Percentiles rank a stretch among this genome's conserved stretches.
phyloP scores from a whole-genome alignment of 345 rosid genomes.

The Conringia planisiliqua region DNA sequence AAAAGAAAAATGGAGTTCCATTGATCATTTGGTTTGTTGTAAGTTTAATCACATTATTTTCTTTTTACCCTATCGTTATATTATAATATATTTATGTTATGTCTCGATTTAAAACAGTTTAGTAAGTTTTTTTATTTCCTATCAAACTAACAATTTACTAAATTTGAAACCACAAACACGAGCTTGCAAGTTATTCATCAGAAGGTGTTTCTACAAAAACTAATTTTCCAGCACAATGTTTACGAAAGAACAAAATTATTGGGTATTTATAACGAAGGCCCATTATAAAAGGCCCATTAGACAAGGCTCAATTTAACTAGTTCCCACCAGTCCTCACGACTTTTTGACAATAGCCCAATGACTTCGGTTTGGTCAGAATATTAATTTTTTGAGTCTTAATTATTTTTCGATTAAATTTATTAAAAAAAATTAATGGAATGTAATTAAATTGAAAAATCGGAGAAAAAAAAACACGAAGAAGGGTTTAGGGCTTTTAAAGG shows the following conservation, averaged over 20 bases:
- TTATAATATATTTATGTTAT: neutral
- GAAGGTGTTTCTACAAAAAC: neutral
- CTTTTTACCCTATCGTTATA: neutral
- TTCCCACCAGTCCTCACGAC: neutral
- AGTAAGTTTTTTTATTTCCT: neutral
- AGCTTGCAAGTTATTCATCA: too few species aligned
- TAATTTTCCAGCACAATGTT: neutral
- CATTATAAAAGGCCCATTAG: neutral
- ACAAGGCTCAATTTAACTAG: neutral
- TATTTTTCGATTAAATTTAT: neutral
- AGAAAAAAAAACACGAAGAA: neutral
- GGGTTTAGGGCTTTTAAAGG: constrained; percentile 35
- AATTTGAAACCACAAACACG: too few species aligned
- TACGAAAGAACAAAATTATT: too few species aligned
- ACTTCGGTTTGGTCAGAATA: neutral
- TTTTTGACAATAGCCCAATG: neutral
- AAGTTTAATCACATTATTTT: constrained; percentile 13
- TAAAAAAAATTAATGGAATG: neutral
- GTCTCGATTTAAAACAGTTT: neutral
- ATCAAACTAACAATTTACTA: too few species aligned
- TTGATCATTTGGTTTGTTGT: constrained; percentile 24
- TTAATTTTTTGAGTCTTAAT: neutral
- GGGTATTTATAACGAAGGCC: neutral
- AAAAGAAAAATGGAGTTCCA: neutral
- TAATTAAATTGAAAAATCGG: neutral